Conservation (phyloP, 2,329 filamentous ascomycete species). For the Magnaporthiopsis incrustans region DNA sequence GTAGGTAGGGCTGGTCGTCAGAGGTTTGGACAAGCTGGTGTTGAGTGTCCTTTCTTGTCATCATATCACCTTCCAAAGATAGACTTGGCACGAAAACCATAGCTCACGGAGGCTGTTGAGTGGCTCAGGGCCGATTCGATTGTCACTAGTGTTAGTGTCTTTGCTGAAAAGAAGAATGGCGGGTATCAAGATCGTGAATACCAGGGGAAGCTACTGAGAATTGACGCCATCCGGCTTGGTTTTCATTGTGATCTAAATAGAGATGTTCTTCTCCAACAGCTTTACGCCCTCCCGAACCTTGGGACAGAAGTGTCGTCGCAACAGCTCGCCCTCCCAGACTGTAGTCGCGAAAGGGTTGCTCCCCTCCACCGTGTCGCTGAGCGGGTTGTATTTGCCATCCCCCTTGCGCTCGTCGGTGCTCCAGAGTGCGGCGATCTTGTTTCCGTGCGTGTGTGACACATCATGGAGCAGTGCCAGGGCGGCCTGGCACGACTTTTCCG, state of each 20-base stretch:
- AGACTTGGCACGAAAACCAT: neutral
- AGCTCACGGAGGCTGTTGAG: neutral
- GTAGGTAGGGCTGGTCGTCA: neutral
- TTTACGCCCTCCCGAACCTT: slow-evolving; percentile 70
- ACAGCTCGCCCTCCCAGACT: slow-evolving; percentile 86
- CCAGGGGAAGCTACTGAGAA: neutral
- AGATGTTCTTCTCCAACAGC: slow-evolving; percentile 59
- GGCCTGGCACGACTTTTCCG: slow-evolving; percentile 81
- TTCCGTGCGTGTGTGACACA: slow-evolving; percentile 71
- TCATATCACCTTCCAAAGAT: too few species aligned
- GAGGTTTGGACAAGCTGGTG: neutral
- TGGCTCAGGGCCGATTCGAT: neutral
- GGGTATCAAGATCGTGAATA: neutral
- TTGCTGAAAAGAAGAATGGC: neutral
- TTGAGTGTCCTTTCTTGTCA: neutral
- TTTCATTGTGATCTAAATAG: slow-evolving; percentile 5
- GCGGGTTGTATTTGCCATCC: slow-evolving; percentile 75
- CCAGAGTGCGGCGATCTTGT: slow-evolving; percentile 81
- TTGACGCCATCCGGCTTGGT: neutral
- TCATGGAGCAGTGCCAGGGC: slow-evolving; percentile 70
- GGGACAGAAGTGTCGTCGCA: slow-evolving; percentile 80
- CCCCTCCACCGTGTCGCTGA: slow-evolving; percentile 66
- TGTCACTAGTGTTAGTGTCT: neutral
- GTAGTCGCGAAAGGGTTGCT: slow-evolving; percentile 88
- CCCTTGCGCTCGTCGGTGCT: slow-evolving; percentile 89